These are phyloP conservation scores for Flaveria linearis DNA, from an alignment of 129 eudicot species.

Conservation along the genomic window DNA sequence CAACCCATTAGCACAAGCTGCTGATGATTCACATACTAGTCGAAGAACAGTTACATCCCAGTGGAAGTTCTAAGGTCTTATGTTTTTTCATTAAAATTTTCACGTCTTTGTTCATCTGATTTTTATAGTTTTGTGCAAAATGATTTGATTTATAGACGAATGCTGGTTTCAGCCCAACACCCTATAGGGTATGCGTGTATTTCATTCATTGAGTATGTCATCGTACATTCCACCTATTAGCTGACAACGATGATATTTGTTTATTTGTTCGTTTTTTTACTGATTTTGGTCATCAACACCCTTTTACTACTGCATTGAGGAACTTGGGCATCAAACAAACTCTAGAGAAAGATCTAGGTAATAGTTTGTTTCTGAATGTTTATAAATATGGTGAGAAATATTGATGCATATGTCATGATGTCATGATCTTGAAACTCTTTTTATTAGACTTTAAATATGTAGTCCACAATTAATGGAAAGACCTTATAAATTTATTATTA, in stretches of 20 bases:
- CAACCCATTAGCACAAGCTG: too few species aligned
- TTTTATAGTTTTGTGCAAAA: not conserved
- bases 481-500: too few species aligned
- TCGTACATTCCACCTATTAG: not conserved
- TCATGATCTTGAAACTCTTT: too few species aligned
- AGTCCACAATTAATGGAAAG: too few species aligned
- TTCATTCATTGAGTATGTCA: not conserved
- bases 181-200: conserved; percentile 55
- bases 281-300: conserved; percentile 64
- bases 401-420: too few species aligned
- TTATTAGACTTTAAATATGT: too few species aligned
- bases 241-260: not conserved
- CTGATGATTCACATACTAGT: too few species aligned
- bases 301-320: conserved; percentile 60
- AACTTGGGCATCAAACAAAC: conserved; percentile 50
- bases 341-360: conserved; percentile 53
- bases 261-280: conserved; percentile 34
- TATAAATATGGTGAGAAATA: not conserved
- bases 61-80: too few species aligned
- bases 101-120: not conserved
- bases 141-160: conserved; percentile 60
- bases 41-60: too few species aligned
- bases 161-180: conserved; percentile 82
- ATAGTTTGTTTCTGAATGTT: not conserved
- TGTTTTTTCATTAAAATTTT: not conserved